Percentiles rank a stretch among this genome's conserved stretches.
Conservation (phyloP, 73 alveolate species). For the Diophrys appendiculata region DNA sequence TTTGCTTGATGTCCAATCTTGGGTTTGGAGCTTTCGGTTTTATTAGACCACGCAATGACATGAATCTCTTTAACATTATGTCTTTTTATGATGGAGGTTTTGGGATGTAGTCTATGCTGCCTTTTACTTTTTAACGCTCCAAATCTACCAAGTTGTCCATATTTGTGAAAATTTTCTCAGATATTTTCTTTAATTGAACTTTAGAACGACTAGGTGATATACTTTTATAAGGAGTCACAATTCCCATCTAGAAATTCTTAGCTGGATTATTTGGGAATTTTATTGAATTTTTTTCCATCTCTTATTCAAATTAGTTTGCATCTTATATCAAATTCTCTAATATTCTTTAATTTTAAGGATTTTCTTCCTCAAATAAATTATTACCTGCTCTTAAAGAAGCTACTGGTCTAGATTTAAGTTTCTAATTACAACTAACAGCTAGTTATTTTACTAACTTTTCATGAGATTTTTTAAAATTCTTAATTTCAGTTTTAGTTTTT, state of each 20-base stretch:
- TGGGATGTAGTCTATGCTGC: neutral
- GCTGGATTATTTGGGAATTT: neutral
- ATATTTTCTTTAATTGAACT: neutral
- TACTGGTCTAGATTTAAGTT: neutral
- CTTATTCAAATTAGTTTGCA: too few relatives aligned
- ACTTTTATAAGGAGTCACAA: neutral
- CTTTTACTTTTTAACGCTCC: neutral
- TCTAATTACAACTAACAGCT: neutral
- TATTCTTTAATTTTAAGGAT: too few relatives aligned
- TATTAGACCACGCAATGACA: neutral
- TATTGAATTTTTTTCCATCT: neutral
- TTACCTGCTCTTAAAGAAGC: neutral
- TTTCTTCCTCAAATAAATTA: neutral
- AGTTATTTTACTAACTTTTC: neutral
- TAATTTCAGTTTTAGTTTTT: neutral
- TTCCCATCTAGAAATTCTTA: neutral
- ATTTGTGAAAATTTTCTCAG: neutral
- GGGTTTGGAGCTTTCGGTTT: neutral
- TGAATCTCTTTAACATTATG: neutral
- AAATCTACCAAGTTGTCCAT: neutral
- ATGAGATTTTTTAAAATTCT: neutral
- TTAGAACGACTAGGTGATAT: neutral
- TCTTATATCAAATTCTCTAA: neutral
- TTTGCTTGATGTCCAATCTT: neutral
- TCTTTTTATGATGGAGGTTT: neutral